Percentiles rank a stretch among this genome's conserved stretches.
phyloP scores from a whole-genome alignment of 257 asterid species.

The Scutellaria galericulata region DNA sequence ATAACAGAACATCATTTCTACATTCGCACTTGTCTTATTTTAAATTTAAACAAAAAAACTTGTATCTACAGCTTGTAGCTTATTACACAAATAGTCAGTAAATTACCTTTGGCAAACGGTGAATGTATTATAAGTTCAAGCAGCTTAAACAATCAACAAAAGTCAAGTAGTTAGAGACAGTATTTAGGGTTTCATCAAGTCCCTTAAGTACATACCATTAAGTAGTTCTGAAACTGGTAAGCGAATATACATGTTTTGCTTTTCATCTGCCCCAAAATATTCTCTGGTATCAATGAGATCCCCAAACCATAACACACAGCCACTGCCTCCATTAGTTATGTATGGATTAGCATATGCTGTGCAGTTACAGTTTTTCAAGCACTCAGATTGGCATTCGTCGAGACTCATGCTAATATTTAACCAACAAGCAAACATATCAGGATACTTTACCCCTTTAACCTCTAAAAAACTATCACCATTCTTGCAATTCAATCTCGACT shows the following conservation, averaged over 20 bases:
- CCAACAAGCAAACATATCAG: conserved; percentile 33
- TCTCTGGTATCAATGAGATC: conserved; percentile 40
- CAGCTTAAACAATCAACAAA: too few relatives aligned
- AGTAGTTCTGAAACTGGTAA: conserved; percentile 30
- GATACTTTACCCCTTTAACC: conserved; percentile 35
- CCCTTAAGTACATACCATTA: neutral
- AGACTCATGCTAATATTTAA: conserved; percentile 42
- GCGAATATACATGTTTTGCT: conserved; percentile 33
- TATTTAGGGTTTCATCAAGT: neutral
- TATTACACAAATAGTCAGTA: neutral
- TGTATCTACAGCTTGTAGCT: too few relatives aligned
- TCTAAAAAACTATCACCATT: conserved; percentile 38
- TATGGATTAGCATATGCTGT: conserved; percentile 42
- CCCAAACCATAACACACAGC: conserved; percentile 46
- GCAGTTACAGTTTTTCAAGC: conserved; percentile 44
- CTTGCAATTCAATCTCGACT: conserved; percentile 18
- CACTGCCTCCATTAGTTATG: conserved; percentile 34
- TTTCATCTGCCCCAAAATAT: neutral
- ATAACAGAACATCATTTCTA: too few relatives aligned
- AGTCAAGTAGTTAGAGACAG: neutral
- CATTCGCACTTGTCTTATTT: neutral
- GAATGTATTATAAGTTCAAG: too few relatives aligned
- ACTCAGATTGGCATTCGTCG: conserved; percentile 33
- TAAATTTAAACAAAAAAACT: too few relatives aligned
- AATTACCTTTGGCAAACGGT: neutral